A percentile compares a stretch with the other conserved stretches of the same genome.
phyloP scores from a whole-genome alignment of 202 grass and related monocot species.

The Setaria viridis region DNA sequence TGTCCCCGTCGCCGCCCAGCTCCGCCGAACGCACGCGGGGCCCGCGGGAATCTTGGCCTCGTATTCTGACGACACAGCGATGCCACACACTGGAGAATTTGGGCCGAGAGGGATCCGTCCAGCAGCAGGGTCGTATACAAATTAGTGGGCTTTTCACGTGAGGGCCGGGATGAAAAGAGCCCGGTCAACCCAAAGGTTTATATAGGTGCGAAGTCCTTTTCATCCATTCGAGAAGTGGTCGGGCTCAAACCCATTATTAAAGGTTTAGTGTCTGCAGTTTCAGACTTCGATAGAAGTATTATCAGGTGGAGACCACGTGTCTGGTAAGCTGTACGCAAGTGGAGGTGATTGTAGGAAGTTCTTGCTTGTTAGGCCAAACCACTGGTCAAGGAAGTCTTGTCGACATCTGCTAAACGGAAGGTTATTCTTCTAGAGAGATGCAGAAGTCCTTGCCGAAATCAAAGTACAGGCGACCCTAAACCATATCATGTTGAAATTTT shows the following conservation, averaged over 20 bases:
- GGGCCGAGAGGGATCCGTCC: neutral
- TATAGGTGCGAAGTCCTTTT: neutral
- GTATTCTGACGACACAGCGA: neutral
- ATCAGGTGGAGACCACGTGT: neutral
- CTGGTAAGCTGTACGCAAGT: neutral
- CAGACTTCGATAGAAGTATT: neutral
- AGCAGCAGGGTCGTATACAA: neutral
- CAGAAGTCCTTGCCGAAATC: neutral
- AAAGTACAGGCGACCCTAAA: neutral
- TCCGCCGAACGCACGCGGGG: neutral
- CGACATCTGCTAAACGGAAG: neutral
- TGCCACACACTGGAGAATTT: neutral
- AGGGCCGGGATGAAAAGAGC: neutral
- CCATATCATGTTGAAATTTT: neutral
- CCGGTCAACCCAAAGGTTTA: neutral
- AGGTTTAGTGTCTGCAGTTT: neutral
- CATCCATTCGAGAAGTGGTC: neutral
- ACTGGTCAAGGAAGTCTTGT: neutral
- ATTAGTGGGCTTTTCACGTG: neutral
- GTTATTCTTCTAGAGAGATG: neutral
- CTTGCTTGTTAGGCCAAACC: conserved; percentile 20
- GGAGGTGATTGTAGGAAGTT: neutral
- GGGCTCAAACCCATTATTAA: neutral
- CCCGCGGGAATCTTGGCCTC: conserved; percentile 21
- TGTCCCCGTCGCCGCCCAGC: neutral